Evolutionary conservation across 495 filamentous ascomycete genomes (phyloP).

Genomic region (Aspergillus biplanus): DNA sequence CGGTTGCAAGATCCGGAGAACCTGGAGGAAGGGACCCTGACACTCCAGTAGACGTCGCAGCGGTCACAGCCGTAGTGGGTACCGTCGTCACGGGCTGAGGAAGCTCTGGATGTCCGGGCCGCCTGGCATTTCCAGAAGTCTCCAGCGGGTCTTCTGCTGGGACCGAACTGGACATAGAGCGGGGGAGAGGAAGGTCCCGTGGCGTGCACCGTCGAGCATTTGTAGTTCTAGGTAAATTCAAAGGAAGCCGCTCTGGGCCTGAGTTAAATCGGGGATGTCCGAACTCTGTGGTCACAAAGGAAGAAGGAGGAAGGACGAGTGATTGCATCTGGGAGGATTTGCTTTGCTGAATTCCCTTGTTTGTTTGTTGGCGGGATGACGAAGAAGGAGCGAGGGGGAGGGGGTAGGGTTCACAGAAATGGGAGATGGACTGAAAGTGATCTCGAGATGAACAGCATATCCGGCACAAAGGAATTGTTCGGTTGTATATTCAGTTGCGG

Average conservation of each 20-base stretch:
- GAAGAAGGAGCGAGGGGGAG: slow-evolving; percentile 16
- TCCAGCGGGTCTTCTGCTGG: slow-evolving; percentile 64
- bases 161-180: slow-evolving; percentile 85
- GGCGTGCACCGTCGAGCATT: slow-evolving; percentile 69
- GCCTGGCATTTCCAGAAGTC: slow-evolving; percentile 57
- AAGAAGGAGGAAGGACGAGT: slow-evolving; percentile 51
- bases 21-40: slow-evolving; percentile 35
- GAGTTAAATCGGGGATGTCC: slow-evolving; percentile 46
- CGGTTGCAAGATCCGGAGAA: slow-evolving; percentile 28
- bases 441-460: slow-evolving; percentile 40
- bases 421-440: slow-evolving; percentile 26
- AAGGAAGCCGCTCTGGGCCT: slow-evolving; percentile 68
- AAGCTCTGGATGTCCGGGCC: slow-evolving; percentile 50
- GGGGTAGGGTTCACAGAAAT: slow-evolving; percentile 28
- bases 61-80: slow-evolving; percentile 40
- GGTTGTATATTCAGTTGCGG: slow-evolving; percentile 17
- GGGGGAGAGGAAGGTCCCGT: slow-evolving; percentile 70
- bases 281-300: slow-evolving; percentile 47
- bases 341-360: background rate
- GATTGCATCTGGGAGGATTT: slow-evolving; percentile 49
- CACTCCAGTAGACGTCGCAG: slow-evolving; percentile 28
- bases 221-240: slow-evolving; percentile 70
- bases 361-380: slow-evolving; percentile 11
- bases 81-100: slow-evolving; percentile 39
- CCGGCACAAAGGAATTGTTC: slow-evolving; percentile 26